These are phyloP conservation scores for Picea glauca DNA, from an alignment of 75 land plant species.

Conservation along the genomic window DNA sequence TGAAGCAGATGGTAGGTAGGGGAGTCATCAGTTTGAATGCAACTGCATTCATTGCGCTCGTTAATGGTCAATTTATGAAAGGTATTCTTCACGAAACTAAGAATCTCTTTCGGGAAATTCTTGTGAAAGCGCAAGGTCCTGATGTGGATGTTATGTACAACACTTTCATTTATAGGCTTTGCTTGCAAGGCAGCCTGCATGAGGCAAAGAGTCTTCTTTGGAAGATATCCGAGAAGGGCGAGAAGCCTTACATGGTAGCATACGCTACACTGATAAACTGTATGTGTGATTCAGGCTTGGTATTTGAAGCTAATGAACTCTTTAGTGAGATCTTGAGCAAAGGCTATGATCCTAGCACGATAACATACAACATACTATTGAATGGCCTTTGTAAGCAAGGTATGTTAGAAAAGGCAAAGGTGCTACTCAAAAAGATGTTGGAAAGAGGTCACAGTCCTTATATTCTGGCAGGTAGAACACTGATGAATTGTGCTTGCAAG, in stretches of 20 bases:
- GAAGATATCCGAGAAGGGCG: constrained; percentile 9
- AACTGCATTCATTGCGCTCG: constrained; percentile 17
- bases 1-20: constrained; percentile 12
- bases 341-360: background rate
- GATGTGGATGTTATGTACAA: constrained; percentile 6
- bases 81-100: background rate
- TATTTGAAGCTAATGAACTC: constrained; percentile 14
- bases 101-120: background rate
- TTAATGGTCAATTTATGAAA: constrained; percentile 17
- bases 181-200: constrained; percentile 1
- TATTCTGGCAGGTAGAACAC: constrained; percentile 25
- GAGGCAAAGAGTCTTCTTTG: constrained; percentile 11
- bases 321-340: constrained; percentile 14
- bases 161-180: background rate
- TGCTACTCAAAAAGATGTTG: constrained; percentile 30
- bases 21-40: constrained; percentile 9
- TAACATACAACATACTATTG: constrained; percentile 29
- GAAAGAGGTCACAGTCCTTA: constrained; percentile 28
- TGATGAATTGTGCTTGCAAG: constrained; percentile 24
- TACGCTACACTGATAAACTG: constrained; percentile 21
- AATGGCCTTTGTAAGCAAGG: constrained; percentile 40
- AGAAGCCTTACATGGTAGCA: constrained; percentile 8
- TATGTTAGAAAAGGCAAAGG: constrained; percentile 32
- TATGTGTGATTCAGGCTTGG: constrained; percentile 12
- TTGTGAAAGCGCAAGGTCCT: background rate